Percentiles rank a stretch among this genome's conserved stretches.
Evolutionary conservation across 148 eudicot species (phyloP).

Genomic region (Chenopodium quinoa): DNA sequence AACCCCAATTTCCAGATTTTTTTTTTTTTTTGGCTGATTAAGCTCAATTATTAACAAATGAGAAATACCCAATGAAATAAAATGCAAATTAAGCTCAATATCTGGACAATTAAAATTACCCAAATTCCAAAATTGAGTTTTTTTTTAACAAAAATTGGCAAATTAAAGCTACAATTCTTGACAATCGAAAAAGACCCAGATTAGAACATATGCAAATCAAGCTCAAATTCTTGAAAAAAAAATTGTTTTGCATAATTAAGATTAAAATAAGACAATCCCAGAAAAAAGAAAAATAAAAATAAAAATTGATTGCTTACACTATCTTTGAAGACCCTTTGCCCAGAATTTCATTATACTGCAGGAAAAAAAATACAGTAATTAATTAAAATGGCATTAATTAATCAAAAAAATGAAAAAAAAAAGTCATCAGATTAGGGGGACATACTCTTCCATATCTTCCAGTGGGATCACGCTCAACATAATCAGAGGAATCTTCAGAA

Average conservation of each 20-base stretch:
- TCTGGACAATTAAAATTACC: background rate
- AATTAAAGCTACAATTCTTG: background rate
- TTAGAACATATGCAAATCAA: background rate
- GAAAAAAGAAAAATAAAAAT: background rate
- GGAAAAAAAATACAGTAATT: background rate
- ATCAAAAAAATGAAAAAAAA: background rate
- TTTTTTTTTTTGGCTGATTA: background rate
- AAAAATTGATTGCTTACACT: slow-evolving; percentile 48
- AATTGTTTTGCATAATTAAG: background rate
- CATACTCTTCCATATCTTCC: slow-evolving; percentile 88
- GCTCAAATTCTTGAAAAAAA: background rate
- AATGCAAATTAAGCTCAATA: background rate
- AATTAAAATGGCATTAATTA: background rate
- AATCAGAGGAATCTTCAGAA: slow-evolving; percentile 49
- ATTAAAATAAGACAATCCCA: too few relatives aligned
- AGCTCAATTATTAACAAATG: background rate
- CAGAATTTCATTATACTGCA: slow-evolving; percentile 75
- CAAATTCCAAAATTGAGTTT: background rate
- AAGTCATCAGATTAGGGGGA: background rate
- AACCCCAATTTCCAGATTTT: background rate
- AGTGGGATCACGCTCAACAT: slow-evolving; percentile 86
- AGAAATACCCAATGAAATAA: background rate
- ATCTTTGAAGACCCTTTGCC: slow-evolving; percentile 88
- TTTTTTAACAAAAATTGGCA: background rate
- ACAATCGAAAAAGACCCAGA: background rate